A percentile compares a stretch with the other conserved stretches of the same genome.
These are phyloP conservation scores for Fomitopsis pulvina DNA, from an alignment of 768 basidiomycete genomes.

Conservation along the genomic window DNA sequence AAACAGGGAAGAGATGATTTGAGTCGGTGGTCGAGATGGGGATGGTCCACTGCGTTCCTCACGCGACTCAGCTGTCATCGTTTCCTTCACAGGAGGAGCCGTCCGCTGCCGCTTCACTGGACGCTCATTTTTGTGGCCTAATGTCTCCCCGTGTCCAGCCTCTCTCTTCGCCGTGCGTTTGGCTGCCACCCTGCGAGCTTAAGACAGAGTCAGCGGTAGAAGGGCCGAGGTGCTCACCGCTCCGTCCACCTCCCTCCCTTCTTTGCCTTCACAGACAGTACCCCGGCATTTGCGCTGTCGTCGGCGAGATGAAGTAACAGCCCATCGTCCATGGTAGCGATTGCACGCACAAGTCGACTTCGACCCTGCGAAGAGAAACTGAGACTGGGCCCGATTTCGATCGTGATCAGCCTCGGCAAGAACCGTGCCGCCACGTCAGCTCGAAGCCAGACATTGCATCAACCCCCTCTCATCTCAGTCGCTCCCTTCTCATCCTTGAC, in stretches of 20 bases:
- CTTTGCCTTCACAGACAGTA: slow-evolving; percentile 19
- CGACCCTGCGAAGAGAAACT: too few relatives aligned
- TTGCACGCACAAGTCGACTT: background rate
- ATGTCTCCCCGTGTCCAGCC: slow-evolving; percentile 25
- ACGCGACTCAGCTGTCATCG: slow-evolving; percentile 9
- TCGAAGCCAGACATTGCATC: background rate
- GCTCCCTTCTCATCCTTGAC: slow-evolving; percentile 19
- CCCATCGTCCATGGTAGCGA: slow-evolving; percentile 55
- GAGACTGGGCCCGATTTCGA: background rate
- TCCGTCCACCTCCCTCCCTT: slow-evolving; percentile 76
- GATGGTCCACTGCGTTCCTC: slow-evolving; percentile 17
- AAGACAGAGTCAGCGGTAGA: background rate
- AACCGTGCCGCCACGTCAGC: background rate
- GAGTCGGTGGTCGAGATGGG: slow-evolving; percentile 35
- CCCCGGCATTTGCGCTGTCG: slow-evolving; percentile 4
- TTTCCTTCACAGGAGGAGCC: slow-evolving; percentile 3
- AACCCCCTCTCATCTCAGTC: slow-evolving; percentile 5
- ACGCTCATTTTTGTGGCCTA: slow-evolving; percentile 23
- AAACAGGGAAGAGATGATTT: slow-evolving; percentile 60
- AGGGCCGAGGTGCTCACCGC: slow-evolving; percentile 39
- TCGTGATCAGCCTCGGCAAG: slow-evolving; percentile 3
- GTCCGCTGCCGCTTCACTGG: slow-evolving; percentile 43
- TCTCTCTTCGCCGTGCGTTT: slow-evolving; percentile 67
- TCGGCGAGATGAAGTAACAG: slow-evolving; percentile 65
- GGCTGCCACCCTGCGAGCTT: slow-evolving; percentile 53